Base-by-base conservation (phyloP, 2,329 filamentous ascomycete genomes). In the Cytospora mali region DNA sequence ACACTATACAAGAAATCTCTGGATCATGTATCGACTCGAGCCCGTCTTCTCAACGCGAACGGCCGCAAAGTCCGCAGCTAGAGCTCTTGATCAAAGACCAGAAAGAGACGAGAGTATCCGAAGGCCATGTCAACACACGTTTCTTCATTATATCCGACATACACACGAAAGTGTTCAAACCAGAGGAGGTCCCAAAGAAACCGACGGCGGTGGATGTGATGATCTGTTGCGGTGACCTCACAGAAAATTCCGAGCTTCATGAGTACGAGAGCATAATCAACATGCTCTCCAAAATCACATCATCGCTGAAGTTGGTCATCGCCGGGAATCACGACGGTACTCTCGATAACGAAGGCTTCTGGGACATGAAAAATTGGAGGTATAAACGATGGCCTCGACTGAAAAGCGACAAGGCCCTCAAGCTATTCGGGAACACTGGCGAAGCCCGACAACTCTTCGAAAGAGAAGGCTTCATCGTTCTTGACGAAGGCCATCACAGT, bases 291-390 rank as follows among this genome's bases (percentile, higher is more conserved):
- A 21, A 49, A 7, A 69, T 83, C 18, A 62, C 77, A 1, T 79
- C 80, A 0, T 75, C 78, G 0, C 69, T 82, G 4, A 84, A 84
- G 60, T 67, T 84, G 1, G 71, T 78, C 7, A 83, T 85, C 50
- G 75, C 81, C 2, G 81, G 82, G 1, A 84, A 84, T 57, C 80
- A 84, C 63, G 80, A 85, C 63, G 81, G 81, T 48, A 77, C 74
- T 0, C 69, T 79, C 2, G 76, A 79, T 39, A 28, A 59, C 10
- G 39, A 54, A 23, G 50, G 55, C 18, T 29, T 53, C 57, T 25
- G 46, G 51, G 2, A 62, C 0, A 42, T 72, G 5, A 70, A 68
- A 2, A 21, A 31, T 11, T 23, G 23, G 16, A n/a, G 29, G 4
- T 50, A 25, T 14, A 18, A 39, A 9, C 21, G 21, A 7, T 35